Evolutionary conservation across 2,329 filamentous ascomycete genomes (phyloP).

Genomic region (Cephalotrichum gorgonifer): DNA sequence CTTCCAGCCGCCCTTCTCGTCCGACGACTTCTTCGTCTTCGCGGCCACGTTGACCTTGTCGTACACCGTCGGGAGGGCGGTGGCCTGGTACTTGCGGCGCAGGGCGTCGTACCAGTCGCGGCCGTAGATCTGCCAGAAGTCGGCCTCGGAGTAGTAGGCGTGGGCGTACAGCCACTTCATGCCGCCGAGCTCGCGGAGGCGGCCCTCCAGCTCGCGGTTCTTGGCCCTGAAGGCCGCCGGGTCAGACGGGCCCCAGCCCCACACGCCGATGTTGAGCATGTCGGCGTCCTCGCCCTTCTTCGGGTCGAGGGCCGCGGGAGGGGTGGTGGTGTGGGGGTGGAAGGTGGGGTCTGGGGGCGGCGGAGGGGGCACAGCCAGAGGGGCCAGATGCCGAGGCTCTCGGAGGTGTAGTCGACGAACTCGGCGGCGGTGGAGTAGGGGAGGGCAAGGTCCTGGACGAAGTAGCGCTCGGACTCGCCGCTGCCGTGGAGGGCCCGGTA

Average conservation of each 20-base stretch:
- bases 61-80: conserved; percentile 54
- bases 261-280: conserved; percentile 60
- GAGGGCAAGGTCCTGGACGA: conserved; percentile 58
- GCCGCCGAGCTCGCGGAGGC: conserved; percentile 58
- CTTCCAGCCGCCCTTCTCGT: conserved; percentile 18
- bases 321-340: conserved; percentile 36
- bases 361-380: conserved; percentile 49
- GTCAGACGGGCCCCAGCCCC: conserved; percentile 61
- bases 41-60: conserved; percentile 57
- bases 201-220: conserved; percentile 62
- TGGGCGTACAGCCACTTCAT: conserved; percentile 86
- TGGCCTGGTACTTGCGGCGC: conserved; percentile 51
- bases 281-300: conserved; percentile 3
- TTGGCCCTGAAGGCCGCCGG: conserved; percentile 50
- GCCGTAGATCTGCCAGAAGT: conserved; percentile 59
- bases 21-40: conserved; percentile 29
- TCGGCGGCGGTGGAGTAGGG: conserved; percentile 39
- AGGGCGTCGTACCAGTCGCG: conserved; percentile 50
- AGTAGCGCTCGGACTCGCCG: conserved; percentile 52
- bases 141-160: conserved; percentile 65
- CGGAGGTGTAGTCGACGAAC: conserved; percentile 45
- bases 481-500: conserved; percentile 62
- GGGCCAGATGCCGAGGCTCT: conserved; percentile 44
- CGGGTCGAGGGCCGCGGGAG: conserved; percentile 12
- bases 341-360: conserved; percentile 40